Conservation (phyloP, 2,329 filamentous ascomycete genomes). For the Bipolaris gigantea region DNA sequence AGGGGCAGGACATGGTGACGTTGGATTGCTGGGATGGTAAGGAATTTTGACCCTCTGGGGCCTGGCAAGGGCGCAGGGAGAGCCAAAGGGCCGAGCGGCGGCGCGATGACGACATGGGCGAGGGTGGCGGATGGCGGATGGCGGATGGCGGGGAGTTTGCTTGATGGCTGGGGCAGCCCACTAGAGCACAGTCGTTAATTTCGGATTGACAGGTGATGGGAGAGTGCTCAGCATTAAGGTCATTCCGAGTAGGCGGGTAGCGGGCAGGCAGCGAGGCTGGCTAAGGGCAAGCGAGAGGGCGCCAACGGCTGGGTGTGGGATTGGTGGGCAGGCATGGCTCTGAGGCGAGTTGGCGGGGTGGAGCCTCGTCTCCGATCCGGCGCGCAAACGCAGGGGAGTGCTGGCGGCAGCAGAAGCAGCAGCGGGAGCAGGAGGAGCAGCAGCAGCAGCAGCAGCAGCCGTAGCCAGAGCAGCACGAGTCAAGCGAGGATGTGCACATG, state of each 20-base stretch:
- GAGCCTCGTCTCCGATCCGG: conserved; percentile 29
- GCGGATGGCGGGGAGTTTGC: too few relatives aligned
- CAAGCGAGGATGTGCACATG: conserved; percentile 2
- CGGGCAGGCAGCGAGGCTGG: conserved; percentile 24
- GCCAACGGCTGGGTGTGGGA: conserved; percentile 39
- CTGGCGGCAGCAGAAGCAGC: conserved; percentile 14
- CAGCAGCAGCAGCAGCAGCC: conserved; percentile 2
- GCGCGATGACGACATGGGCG: conserved; percentile 23
- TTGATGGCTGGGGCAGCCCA: conserved; percentile 21
- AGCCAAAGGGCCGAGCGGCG: too few relatives aligned
- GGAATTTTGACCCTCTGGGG: conserved; percentile 3
- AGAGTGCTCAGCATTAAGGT: conserved; percentile 21
- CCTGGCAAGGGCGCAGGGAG: conserved; percentile 9
- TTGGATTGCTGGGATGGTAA: background rate
- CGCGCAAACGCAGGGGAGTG: conserved; percentile 34
- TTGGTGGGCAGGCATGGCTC: conserved; percentile 24
- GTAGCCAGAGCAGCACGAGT: too few relatives aligned
- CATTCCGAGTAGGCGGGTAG: conserved; percentile 28
- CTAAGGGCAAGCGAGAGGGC: conserved; percentile 36
- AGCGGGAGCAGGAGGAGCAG: too few relatives aligned
- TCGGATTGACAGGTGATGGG: conserved; percentile 36
- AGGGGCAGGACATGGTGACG: conserved; percentile 8
- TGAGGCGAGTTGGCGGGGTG: conserved; percentile 28
- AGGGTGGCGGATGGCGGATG: conserved; percentile 17
- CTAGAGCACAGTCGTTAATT: conserved; percentile 43